Evolutionary conservation across 1,284 basidiomycete genomes (phyloP), one percentile per base, ranked within the genome.

Genomic region (Phellopilus nigrolimitatus): DNA sequence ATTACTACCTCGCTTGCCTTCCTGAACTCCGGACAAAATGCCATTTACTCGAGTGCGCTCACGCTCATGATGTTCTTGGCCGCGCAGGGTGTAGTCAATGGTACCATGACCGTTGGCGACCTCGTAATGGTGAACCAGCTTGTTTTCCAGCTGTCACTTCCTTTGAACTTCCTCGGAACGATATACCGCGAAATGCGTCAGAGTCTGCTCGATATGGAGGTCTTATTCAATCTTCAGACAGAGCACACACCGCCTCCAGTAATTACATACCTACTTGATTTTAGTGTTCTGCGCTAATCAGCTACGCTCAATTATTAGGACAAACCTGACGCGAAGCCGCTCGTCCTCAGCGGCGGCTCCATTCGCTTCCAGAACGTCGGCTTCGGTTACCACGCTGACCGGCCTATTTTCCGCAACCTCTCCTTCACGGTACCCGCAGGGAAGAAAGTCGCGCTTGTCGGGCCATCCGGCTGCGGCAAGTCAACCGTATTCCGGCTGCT

Each of bases 121-220:
- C 78, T 99, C 17, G 97, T 99, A 56, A 97, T 99, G 90, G 88
- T 97, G 61, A 99, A 99, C 67, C 95, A 98, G 65, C 79, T 99
- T n/a, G 94, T 99, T 33, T 99, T 99, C 73, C 97, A 99, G 66
- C 74, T 99, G 0, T 95, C 92, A 1, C 72, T 99, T 19, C 95
- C 95, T 1, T 80, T 99, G 56, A 98, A 98, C 71, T 99, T 99
- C 70, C 72, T 99, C 50, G 95, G 95, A 0, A 92, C 92, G 0
- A 95, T 99, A 43, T 99, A 99, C 64, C 88, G 97, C 46, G 95
- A 99, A 68, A 80, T 98, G 65, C 76, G 94, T 28, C 97, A 99
- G 65, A 95, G 91, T 63, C 70, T 99, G 40, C 78, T 98, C 43
- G 95, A 99, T 68, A 97, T 99, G 94, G 95, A 97, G 60, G 83